Conservation (phyloP, 352 stramenopile species). For the Pythium rhizo-oryzae region DNA sequence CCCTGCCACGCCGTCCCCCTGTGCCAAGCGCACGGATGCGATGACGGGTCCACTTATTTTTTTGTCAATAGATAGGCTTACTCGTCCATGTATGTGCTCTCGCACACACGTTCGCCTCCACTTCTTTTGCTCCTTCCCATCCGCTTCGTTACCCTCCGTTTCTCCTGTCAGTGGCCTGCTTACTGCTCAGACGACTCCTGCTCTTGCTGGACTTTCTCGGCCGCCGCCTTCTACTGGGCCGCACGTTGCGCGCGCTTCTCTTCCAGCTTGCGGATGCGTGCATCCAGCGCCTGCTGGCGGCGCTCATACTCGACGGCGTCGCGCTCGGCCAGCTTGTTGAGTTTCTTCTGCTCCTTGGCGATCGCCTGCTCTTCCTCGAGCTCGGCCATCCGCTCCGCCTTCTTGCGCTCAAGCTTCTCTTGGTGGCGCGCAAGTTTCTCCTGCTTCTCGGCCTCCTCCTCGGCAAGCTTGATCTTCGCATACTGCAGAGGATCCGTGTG, state of each 20-base stretch:
- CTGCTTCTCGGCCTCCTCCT: conserved; percentile 36
- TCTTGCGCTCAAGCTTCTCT: conserved; percentile 50
- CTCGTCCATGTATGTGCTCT: background rate
- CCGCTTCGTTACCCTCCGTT: no score
- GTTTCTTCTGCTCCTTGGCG: conserved; percentile 58
- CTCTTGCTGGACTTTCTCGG: conserved; percentile 33
- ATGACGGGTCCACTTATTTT: conserved; percentile 13
- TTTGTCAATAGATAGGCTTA: conserved; percentile 32
- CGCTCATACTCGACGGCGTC: conserved; percentile 52
- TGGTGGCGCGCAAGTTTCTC: conserved; percentile 39
- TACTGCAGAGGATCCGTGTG: conserved; percentile 45
- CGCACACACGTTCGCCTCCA: background rate
- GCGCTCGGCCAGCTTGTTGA: conserved; percentile 55
- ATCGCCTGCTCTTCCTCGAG: conserved; percentile 66
- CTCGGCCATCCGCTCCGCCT: conserved; percentile 49
- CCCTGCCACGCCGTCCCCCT: background rate
- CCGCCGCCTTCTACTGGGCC: conserved; percentile 30
- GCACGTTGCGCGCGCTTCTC: conserved; percentile 53
- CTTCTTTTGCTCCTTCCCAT: background rate
- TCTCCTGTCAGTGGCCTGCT: background rate
- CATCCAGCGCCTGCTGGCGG: conserved; percentile 48
- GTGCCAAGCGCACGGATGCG: background rate
- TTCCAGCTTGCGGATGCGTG: conserved; percentile 44
- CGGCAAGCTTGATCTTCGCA: conserved; percentile 40
- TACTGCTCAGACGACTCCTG: background rate